Evolutionary conservation across 176 grass and related monocot genomes (phyloP).

Genomic region (Paspalum notatum): DNA sequence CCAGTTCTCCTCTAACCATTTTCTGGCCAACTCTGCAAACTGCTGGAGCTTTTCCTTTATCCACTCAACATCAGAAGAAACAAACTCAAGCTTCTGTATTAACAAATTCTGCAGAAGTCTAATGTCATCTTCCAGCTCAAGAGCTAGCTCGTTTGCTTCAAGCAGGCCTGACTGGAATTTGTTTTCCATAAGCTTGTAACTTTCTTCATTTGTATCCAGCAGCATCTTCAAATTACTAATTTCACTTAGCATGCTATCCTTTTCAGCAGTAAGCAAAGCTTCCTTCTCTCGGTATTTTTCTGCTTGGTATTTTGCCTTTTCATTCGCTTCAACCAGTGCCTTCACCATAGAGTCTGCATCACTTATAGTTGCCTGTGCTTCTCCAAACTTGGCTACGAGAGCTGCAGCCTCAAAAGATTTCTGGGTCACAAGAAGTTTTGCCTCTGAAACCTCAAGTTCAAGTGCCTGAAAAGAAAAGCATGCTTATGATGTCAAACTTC

Average conservation of each 20-base stretch:
- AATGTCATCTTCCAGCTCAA: slow-evolving; percentile 70
- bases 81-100: slow-evolving; percentile 61
- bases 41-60: slow-evolving; percentile 65
- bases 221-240: slow-evolving; percentile 57
- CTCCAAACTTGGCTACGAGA: slow-evolving; percentile 76
- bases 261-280: slow-evolving; percentile 58
- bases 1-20: slow-evolving; percentile 85
- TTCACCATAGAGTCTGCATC: slow-evolving; percentile 78
- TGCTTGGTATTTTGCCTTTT: slow-evolving; percentile 64
- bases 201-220: slow-evolving; percentile 61
- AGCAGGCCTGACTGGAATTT: slow-evolving; percentile 55
- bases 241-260: slow-evolving; percentile 48
- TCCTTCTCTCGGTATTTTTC: slow-evolving; percentile 59
- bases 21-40: slow-evolving; percentile 53
- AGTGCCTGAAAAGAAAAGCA: slow-evolving; percentile 58
- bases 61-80: slow-evolving; percentile 73
- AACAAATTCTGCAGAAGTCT: slow-evolving; percentile 55
- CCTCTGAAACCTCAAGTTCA: slow-evolving; percentile 65
- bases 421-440: slow-evolving; percentile 60
- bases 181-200: slow-evolving; percentile 55
- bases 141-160: slow-evolving; percentile 59
- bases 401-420: slow-evolving; percentile 78
- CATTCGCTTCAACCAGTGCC: slow-evolving; percentile 72
- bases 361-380: slow-evolving; percentile 78
- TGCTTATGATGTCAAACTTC: neutral